These are phyloP conservation scores for Ilyonectria mors-panacis DNA, from an alignment of 2,329 filamentous ascomycete genomes.

Conservation along the genomic window DNA sequence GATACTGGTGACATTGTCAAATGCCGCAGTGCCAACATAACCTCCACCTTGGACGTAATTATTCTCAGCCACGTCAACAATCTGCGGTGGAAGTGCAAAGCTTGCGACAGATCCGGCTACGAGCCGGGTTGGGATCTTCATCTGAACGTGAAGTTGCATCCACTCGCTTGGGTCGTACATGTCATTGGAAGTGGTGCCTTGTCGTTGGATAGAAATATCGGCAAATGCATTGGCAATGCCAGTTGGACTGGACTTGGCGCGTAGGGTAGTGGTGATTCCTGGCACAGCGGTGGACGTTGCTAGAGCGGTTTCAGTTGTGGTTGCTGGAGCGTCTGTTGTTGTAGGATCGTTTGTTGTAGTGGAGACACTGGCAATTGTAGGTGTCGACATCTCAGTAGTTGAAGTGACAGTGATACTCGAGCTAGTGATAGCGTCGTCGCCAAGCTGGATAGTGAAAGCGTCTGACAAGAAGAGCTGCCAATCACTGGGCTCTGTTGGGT, in stretches of 20 bases:
- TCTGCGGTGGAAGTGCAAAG: slow-evolving; percentile 26
- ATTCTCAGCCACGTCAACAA: slow-evolving; percentile 26
- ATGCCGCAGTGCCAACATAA: neutral
- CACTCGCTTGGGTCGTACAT: slow-evolving; percentile 9
- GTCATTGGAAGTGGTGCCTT: neutral
- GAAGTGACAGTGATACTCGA: slow-evolving; percentile 11
- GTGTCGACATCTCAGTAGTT: neutral
- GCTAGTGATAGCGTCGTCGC: slow-evolving; percentile 27
- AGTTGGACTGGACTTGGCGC: slow-evolving; percentile 23
- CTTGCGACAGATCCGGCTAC: slow-evolving; percentile 9
- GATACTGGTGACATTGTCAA: neutral
- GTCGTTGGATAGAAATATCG: neutral
- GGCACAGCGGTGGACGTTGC: slow-evolving; percentile 20
- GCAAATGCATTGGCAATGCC: slow-evolving; percentile 13
- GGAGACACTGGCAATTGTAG: neutral
- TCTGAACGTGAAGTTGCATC: slow-evolving; percentile 24
- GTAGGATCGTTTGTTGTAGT: neutral
- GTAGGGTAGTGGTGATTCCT: slow-evolving; percentile 32
- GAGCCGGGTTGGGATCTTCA: slow-evolving; percentile 13
- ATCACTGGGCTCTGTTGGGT: slow-evolving; percentile 23
- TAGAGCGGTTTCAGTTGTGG: neutral
- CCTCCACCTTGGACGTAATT: slow-evolving; percentile 1
- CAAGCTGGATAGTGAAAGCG: slow-evolving; percentile 35
- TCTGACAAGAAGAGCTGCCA: slow-evolving; percentile 36
- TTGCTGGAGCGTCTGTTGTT: slow-evolving; percentile 3